Evolutionary conservation across 805 yeast species (phyloP), one percentile per base, ranked within the genome.

Genomic region (Ogataea naganishii): DNA sequence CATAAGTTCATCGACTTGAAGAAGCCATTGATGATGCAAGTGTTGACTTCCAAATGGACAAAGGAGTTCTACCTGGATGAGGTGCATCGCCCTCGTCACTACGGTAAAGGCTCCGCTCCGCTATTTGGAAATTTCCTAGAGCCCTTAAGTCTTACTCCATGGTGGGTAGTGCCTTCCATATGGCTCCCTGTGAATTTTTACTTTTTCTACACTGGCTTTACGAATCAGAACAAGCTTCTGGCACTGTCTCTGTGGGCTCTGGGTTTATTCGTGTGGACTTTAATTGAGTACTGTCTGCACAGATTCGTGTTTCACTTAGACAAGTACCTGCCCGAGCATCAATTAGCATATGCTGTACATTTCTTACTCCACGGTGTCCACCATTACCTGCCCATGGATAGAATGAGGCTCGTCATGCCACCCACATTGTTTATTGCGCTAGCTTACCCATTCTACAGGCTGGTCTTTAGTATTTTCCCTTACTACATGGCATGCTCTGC

Each of bases 361-460:
- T 92, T 92, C 66, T 56, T 86, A 35, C 64, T 89, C 41, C 99
- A 92, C 47, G 99, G 99, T 34, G 80, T 88, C 30, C 99, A 92
- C 56, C 99, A 92, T 58, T 92, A 83, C 56, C 68, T 92, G 43
- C 99, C 99, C 39, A 92, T 94, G 98, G 99, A 92, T 62, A 73
- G 72, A 36, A 65, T 74, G 53, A 75, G 99, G 53, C 71, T 92
- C 47, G 99, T 92, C 21, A 80, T 92, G 82, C 99, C 99, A 3
- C 99, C 99, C 29, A 67, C 96, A 0, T 62, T 92, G 49, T 79
- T 89, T 40, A 39, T 79, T 11, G 57, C 70, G 3, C 60, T 92
- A 39, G 76, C 85, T 28, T 71, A 66, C 23, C 99, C 99, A 26
- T 71, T 92, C 57, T 83, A 82, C 60, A 72, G 62, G 41, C 55